phyloP scores from a whole-genome alignment of 2,329 filamentous ascomycete species.

The Trichoderma atroviride region DNA sequence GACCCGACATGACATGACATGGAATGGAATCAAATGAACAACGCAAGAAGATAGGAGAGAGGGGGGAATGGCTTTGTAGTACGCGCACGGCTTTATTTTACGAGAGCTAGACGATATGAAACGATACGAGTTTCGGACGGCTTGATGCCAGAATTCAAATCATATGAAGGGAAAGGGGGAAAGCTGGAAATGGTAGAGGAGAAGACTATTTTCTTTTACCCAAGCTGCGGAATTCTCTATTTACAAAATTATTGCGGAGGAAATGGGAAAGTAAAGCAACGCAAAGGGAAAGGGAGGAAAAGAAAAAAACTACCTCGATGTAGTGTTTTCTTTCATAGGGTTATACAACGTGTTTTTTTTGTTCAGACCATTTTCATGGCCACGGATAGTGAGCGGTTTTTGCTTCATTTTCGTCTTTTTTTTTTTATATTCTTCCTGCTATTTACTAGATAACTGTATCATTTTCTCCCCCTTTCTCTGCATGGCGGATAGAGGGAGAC shows the following conservation, averaged over 20 bases:
- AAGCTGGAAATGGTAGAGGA: not conserved
- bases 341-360: not conserved
- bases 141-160: not conserved
- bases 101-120: not conserved
- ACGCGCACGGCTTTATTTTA: not conserved
- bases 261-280: not conserved
- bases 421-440: not conserved
- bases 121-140: not conserved
- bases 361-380: not conserved
- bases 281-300: not conserved
- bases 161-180: not conserved
- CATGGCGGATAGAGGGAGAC: not conserved
- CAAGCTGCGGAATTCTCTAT: not conserved
- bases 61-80: not conserved
- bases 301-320: not conserved
- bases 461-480: conserved; percentile 1
- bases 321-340: not conserved
- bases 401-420: not conserved
- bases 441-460: conserved; percentile 13
- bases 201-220: not conserved
- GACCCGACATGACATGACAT: conserved; percentile 1
- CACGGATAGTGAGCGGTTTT: conserved; percentile 1
- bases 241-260: not conserved
- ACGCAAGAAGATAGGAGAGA: not conserved
- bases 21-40: not conserved